phyloP scores from a whole-genome alignment of 2,329 filamentous ascomycete species.

The Clonostachys chloroleuca region DNA sequence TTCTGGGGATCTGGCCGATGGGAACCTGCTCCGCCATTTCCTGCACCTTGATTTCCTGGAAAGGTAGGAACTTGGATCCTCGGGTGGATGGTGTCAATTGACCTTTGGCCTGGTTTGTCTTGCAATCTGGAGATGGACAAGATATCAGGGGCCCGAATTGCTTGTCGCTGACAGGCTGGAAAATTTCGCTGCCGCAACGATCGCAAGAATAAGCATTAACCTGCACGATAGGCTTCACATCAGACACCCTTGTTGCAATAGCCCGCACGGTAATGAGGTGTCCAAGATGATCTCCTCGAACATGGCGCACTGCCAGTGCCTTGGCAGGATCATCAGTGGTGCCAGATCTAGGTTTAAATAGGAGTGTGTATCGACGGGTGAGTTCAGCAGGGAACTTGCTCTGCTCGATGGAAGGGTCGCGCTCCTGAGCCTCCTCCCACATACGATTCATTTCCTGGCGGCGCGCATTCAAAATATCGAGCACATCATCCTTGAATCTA shows the following conservation, averaged over 20 bases:
- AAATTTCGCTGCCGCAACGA: constrained; percentile 93
- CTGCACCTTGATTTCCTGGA: constrained; percentile 98
- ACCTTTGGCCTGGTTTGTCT: constrained; percentile 85
- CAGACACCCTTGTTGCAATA: constrained; percentile 91
- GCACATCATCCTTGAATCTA: constrained; percentile 94
- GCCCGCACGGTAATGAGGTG: constrained; percentile 90
- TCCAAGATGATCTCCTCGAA: constrained; percentile 88
- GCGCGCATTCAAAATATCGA: constrained; percentile 95
- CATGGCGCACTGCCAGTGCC: constrained; percentile 83
- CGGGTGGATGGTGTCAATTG: constrained; percentile 93
- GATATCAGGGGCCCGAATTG: constrained; percentile 83
- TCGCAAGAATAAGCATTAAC: constrained; percentile 98
- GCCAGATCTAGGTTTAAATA: constrained; percentile 87
- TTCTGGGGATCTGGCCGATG: constrained; percentile 93
- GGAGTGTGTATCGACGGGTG: constrained; percentile 88
- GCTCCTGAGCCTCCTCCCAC: constrained; percentile 59
- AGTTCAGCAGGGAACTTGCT: constrained; percentile 88
- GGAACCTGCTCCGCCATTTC: constrained; percentile 99
- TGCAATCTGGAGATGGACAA: constrained; percentile 88
- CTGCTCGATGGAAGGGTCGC: constrained; percentile 61
- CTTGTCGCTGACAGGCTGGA: constrained; percentile 89
- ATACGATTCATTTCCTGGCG: constrained; percentile 82
- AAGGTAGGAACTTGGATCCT: constrained; percentile 93
- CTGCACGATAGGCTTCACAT: constrained; percentile 96
- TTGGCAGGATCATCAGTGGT: constrained; percentile 59